Percentiles rank a stretch among this genome's conserved stretches.
These are phyloP conservation scores for Cucurbitaria berberidis DNA, from an alignment of 2,329 filamentous ascomycete genomes.

Conservation along the genomic window DNA sequence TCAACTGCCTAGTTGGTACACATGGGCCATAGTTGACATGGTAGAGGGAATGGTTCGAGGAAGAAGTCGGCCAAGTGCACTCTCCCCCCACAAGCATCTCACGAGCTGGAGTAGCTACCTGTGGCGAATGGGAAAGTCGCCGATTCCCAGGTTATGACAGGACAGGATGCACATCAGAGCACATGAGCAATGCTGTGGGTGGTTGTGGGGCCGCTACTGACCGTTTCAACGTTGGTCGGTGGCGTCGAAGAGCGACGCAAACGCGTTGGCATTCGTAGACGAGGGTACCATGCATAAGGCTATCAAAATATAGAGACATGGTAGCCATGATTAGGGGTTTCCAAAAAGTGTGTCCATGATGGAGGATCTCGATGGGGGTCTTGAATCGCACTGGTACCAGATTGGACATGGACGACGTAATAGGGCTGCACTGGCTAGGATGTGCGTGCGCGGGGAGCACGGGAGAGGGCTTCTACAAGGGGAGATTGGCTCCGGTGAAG, in stretches of 20 bases:
- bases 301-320: too few relatives aligned
- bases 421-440: not conserved
- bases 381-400: not conserved
- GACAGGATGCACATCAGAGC: not conserved
- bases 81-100: not conserved
- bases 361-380: too few relatives aligned
- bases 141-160: constrained; percentile 3
- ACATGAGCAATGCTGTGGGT: constrained; percentile 2
- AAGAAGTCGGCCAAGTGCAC: too few relatives aligned
- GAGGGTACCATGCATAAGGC: not conserved
- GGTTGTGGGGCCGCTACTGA: constrained; percentile 9
- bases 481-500: not conserved
- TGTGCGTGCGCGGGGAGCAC: not conserved
- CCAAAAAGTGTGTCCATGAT: too few relatives aligned
- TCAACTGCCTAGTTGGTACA: not conserved
- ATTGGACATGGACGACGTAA: constrained; percentile 8
- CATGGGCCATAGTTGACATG: not conserved
- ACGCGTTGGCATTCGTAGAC: constrained; percentile 1
- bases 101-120: constrained; percentile 1
- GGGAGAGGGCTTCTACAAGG: constrained; percentile 2
- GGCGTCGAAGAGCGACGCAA: not conserved
- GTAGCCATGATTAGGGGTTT: too few relatives aligned
- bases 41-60: too few relatives aligned
- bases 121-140: constrained; percentile 9
- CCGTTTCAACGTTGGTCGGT: constrained; percentile 6